Conservation (phyloP, 2,329 filamentous ascomycete species). For the Fusarium odoratissimum region DNA sequence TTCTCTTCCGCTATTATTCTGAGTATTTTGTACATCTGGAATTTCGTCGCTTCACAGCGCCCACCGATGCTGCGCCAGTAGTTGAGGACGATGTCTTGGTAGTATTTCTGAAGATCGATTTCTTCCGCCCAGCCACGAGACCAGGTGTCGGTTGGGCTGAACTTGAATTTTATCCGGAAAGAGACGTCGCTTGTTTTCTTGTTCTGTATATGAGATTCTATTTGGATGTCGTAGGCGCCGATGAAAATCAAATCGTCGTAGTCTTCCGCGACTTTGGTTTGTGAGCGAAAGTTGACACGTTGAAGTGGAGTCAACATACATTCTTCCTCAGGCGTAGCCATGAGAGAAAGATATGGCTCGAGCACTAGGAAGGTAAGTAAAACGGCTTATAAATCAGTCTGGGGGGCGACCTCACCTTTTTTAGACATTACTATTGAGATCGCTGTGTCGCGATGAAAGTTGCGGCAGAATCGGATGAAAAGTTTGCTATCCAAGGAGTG, state of each 20-base stretch:
- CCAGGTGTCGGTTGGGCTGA: not conserved
- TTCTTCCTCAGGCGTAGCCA: not conserved
- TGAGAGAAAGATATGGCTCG: not conserved
- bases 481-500: not conserved
- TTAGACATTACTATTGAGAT: not conserved
- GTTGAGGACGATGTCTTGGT: not conserved
- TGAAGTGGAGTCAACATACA: not conserved
- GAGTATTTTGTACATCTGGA: constrained; percentile 4
- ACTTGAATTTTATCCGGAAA: constrained; percentile 4
- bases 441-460: not conserved
- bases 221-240: not conserved
- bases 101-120: not conserved
- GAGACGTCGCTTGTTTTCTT: not conserved
- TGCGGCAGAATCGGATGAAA: not conserved
- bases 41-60: not conserved
- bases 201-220: constrained; percentile 3
- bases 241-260: constrained; percentile 7
- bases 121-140: not conserved
- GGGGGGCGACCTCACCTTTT: not conserved
- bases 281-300: not conserved
- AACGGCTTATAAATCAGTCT: not conserved
- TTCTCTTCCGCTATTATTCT: constrained; percentile 4
- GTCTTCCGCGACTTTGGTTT: not conserved
- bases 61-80: constrained; percentile 17
- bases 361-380: not conserved